These are phyloP conservation scores for Euphrasia arctica DNA, from an alignment of 305 asterid species.

Conservation along the genomic window DNA sequence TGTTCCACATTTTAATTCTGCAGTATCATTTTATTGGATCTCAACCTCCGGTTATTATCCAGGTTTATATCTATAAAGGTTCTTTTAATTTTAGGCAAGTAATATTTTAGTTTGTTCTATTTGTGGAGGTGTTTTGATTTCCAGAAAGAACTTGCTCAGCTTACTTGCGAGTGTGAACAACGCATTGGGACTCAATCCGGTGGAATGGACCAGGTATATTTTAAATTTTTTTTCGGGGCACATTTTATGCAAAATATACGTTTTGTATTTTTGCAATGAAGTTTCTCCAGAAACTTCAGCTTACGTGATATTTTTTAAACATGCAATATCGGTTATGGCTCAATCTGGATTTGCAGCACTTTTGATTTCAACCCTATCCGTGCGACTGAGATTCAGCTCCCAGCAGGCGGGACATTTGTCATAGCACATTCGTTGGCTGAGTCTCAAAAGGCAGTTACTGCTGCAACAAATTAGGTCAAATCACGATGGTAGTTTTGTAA, in stretches of 20 bases:
- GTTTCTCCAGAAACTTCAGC: constrained; percentile 10
- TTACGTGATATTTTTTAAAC: constrained; percentile 23
- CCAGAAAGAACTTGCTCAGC: constrained; percentile 95
- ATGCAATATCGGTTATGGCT: constrained; percentile 97
- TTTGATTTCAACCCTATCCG: constrained; percentile 88
- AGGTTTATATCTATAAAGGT: not conserved
- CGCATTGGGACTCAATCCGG: constrained; percentile 97
- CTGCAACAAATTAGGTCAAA: no score
- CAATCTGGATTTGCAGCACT: constrained; percentile 86
- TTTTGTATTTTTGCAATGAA: not conserved
- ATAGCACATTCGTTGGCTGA: constrained; percentile 90
- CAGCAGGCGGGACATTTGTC: constrained; percentile 77
- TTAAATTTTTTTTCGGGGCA: not conserved
- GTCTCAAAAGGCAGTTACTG: constrained; percentile 94
- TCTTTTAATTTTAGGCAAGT: not conserved
- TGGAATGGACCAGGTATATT: constrained; percentile 89
- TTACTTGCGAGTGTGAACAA: constrained; percentile 90
- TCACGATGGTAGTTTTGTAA: no score
- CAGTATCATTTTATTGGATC: not conserved
- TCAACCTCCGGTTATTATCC: not conserved
- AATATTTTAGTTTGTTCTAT: not conserved
- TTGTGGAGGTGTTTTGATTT: constrained; percentile 22
- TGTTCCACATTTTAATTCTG: not conserved
- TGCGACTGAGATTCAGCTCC: constrained; percentile 86
- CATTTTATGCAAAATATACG: not conserved